Percentiles rank a stretch among this genome's conserved stretches.
Conservation (phyloP, 192 early-diverging fungal species). For the Obelidium mucronatum region DNA sequence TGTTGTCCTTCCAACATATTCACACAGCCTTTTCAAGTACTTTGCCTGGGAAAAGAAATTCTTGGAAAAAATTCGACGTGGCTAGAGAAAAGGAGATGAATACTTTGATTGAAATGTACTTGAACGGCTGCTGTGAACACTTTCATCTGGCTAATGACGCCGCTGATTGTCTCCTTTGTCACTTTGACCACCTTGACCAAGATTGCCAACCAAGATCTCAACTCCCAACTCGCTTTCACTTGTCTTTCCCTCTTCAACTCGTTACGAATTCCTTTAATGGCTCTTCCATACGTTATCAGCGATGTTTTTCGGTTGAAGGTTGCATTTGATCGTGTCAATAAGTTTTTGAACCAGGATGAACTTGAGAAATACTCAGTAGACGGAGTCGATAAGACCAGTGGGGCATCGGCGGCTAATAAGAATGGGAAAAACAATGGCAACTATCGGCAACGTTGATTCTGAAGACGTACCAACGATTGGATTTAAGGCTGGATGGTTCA, state of each 20-base stretch:
- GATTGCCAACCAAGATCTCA: slow-evolving; percentile 64
- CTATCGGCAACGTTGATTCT: background rate
- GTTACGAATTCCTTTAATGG: slow-evolving; percentile 60
- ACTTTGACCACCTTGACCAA: slow-evolving; percentile 67
- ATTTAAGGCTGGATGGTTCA: slow-evolving; percentile 36
- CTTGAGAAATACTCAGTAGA: slow-evolving; percentile 50
- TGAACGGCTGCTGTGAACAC: slow-evolving; percentile 28
- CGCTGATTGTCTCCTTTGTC: slow-evolving; percentile 63
- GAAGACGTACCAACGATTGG: slow-evolving; percentile 26
- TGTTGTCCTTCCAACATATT: background rate
- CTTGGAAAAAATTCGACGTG: slow-evolving; percentile 39
- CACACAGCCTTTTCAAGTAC: slow-evolving; percentile 17
- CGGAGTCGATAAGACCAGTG: slow-evolving; percentile 29
- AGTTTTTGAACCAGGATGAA: slow-evolving; percentile 79
- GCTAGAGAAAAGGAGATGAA: slow-evolving; percentile 42
- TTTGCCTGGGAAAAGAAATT: slow-evolving; percentile 55
- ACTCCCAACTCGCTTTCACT: slow-evolving; percentile 72
- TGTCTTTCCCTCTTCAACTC: slow-evolving; percentile 69
- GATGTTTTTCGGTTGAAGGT: slow-evolving; percentile 61
- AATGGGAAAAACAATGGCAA: background rate
- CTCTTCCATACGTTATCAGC: slow-evolving; percentile 67
- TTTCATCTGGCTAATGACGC: slow-evolving; percentile 42
- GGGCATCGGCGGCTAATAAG: background rate
- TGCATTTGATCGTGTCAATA: slow-evolving; percentile 67
- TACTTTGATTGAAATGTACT: slow-evolving; percentile 21